Evolutionary conservation across 1,284 basidiomycete species (phyloP).

Genomic region (Ustilago cynodontis): DNA sequence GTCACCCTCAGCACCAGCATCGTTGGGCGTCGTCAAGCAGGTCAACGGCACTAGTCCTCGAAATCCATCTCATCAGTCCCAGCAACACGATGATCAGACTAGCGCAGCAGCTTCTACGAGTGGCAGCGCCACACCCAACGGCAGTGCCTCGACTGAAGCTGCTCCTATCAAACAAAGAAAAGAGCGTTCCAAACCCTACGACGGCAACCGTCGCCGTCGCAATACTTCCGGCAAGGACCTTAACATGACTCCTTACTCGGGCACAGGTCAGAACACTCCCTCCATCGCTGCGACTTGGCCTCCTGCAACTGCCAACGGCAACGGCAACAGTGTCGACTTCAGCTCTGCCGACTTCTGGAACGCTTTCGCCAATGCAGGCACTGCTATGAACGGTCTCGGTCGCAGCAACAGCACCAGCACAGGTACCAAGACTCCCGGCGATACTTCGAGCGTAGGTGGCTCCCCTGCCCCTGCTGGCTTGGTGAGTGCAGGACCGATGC

Average conservation of each 20-base stretch:
- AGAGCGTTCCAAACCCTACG: constrained; percentile 63
- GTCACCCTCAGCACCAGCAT: constrained; percentile 33
- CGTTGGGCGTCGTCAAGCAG: constrained; percentile 40
- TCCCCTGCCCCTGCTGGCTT: constrained; percentile 31
- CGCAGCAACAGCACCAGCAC: constrained; percentile 54
- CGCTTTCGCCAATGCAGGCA: constrained; percentile 43
- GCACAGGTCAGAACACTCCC: constrained; percentile 50
- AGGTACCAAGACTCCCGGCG: constrained; percentile 45
- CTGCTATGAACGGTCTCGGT: constrained; percentile 37
- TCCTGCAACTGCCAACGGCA: constrained; percentile 13
- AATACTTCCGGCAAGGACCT: constrained; percentile 50
- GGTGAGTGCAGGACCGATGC: constrained; percentile 14
- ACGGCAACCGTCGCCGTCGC: constrained; percentile 50
- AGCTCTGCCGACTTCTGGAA: constrained; percentile 54
- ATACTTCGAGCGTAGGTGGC: constrained; percentile 36
- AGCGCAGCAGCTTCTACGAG: constrained; percentile 25
- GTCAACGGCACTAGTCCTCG: constrained; percentile 41
- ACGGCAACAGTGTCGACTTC: constrained; percentile 32
- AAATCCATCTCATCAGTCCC: constrained; percentile 15
- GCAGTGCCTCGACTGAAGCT: constrained; percentile 20
- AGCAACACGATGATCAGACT: constrained; percentile 18
- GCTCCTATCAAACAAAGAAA: constrained; percentile 32
- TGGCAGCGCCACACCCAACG: constrained; percentile 45
- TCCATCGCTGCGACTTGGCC: constrained; percentile 32
- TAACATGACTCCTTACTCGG: constrained; percentile 52